Evolutionary conservation across 257 asterid genomes (phyloP), one percentile per base, ranked within the genome.

Genomic region (Fraxinus excelsior): DNA sequence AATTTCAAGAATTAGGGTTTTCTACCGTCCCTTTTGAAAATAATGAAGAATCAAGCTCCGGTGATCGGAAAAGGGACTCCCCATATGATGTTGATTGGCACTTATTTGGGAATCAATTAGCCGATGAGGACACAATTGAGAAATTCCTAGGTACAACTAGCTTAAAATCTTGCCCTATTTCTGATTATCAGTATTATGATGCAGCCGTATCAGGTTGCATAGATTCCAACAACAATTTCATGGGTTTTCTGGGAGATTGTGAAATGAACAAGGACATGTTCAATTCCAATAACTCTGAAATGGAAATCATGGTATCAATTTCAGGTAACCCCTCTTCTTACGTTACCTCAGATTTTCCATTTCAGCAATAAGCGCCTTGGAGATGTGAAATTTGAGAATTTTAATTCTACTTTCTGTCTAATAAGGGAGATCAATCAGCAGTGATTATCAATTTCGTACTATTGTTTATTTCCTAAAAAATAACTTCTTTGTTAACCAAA

Each of bases 281-380:
- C 38, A 84, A 78, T 74, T 79, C 80, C 67, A 76, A 38, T 21
- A 56, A 76, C 6, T 71, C 46, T 70, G 75, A 74, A 16, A 66
- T 72, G 16, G 70, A 77, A 53, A 78, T 80, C 75, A 82, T 76
- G 67, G 73, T 64, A 62, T 58, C 88, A 29, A 60, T 79, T 46
- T 84, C 82, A 82, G 91, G 87, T 87, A 86, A 87, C 80, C 84
- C 82, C 82, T 81, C 66, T 46, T 83, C 90, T 81, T 81, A 71
- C 81, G 78, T 70, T 72, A 38, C 79, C 64, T 40, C 76, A 18
- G 78, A 82, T 25, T 81, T 80, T 75, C 85, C 21, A 56, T 73
- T 73, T 75, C 79, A 78, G 51, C 35, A 79, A 23, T 67, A 76
- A 60, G 80, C 28, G 23, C 13, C 0, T 10, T 2, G 35, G 7